These are phyloP conservation scores for Dioszegia crocea DNA, from an alignment of 768 basidiomycete genomes.

Conservation along the genomic window DNA sequence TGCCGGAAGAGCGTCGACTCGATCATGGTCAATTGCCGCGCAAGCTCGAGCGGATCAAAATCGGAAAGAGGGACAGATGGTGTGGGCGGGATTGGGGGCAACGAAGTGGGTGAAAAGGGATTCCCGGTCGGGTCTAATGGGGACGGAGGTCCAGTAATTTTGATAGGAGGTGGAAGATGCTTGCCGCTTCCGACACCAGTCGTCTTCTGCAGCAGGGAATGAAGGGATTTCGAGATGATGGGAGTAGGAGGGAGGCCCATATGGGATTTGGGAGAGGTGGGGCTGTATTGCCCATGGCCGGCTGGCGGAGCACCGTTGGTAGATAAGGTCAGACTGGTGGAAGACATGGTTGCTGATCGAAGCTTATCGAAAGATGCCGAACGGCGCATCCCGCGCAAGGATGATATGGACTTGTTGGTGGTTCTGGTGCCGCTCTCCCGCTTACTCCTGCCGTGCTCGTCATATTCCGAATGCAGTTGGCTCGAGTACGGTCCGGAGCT, in stretches of 20 bases:
- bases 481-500: background rate
- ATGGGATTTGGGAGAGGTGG: background rate
- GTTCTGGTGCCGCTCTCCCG: background rate
- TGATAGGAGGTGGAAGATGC: background rate
- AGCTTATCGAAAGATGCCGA: slow-evolving; percentile 51
- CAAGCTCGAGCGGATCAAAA: slow-evolving; percentile 86
- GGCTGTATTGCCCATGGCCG: slow-evolving; percentile 45
- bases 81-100: slow-evolving; percentile 1
- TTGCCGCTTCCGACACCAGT: slow-evolving; percentile 46
- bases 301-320: background rate
- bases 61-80: slow-evolving; percentile 68
- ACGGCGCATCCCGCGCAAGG: slow-evolving; percentile 5
- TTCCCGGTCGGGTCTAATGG: background rate
- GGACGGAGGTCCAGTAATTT: background rate
- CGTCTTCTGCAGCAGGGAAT: slow-evolving; percentile 63
- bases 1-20: slow-evolving; percentile 81
- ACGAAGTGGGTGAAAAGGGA: background rate
- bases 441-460: background rate
- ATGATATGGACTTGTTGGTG: background rate
- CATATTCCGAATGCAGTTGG: background rate
- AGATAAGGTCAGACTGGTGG: background rate
- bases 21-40: slow-evolving; percentile 89
- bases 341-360: slow-evolving; percentile 52
- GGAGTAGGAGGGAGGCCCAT: slow-evolving; percentile 73
- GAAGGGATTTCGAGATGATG: slow-evolving; percentile 72